Evolutionary conservation across 1,284 basidiomycete species (phyloP).

Genomic region (Heliocybe sulcata): DNA sequence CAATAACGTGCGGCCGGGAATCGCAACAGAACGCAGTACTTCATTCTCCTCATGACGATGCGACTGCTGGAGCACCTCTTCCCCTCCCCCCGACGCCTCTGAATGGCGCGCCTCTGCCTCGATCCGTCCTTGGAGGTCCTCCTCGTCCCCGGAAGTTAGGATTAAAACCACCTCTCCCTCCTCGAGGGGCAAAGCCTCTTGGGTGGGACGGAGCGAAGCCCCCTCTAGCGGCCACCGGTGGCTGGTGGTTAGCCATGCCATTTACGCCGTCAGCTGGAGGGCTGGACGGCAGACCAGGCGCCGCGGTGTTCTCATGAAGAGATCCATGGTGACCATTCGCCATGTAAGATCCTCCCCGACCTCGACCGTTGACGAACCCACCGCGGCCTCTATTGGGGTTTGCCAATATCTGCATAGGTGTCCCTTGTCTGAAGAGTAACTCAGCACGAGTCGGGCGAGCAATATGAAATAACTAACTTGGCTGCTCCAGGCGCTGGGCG

Average conservation of each 20-base stretch:
- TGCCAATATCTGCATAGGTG: conserved; percentile 46
- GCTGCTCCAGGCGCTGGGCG: conserved; percentile 36
- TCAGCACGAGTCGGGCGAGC: background rate
- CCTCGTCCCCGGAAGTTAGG: conserved; percentile 3
- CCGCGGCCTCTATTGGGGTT: conserved; percentile 65
- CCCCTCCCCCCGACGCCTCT: conserved; percentile 6
- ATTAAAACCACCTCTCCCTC: background rate
- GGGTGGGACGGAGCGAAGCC: background rate
- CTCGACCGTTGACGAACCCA: conserved; percentile 16
- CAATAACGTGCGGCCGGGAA: too few species aligned
- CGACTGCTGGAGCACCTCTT: conserved; percentile 4
- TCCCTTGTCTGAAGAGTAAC: conserved; percentile 8
- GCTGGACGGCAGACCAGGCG: background rate
- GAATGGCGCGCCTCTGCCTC: background rate
- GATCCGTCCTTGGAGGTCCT: background rate
- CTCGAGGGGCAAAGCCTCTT: background rate
- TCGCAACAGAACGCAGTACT: background rate
- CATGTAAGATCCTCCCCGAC: background rate
- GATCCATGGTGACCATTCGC: background rate
- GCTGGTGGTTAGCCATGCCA: background rate
- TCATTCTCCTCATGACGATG: conserved; percentile 9
- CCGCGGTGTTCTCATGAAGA: background rate
- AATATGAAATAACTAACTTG: conserved; percentile 18
- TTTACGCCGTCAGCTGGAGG: background rate
- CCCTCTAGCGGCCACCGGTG: background rate